phyloP scores from a whole-genome alignment of 192 early-diverging fungal species.

The Chytriomyces hyalinus region DNA sequence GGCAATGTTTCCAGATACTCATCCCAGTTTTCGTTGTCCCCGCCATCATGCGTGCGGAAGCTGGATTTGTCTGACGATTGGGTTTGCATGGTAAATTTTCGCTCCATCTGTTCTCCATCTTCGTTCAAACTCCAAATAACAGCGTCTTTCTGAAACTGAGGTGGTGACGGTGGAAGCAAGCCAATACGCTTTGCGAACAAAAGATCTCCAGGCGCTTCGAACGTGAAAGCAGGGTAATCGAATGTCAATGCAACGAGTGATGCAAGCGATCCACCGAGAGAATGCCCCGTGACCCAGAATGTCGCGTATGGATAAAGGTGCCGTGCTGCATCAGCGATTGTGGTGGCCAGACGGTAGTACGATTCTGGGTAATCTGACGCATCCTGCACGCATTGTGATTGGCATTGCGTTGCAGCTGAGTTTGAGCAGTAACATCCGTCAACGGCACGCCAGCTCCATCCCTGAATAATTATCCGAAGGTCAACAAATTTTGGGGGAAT shows the following conservation, averaged over 20 bases:
- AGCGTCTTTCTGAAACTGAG: not conserved
- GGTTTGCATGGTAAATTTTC: not conserved
- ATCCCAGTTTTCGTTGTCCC: conserved; percentile 49
- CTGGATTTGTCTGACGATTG: not conserved
- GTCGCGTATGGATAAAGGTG: conserved; percentile 13
- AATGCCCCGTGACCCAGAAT: conserved; percentile 80
- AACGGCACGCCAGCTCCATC: conserved; percentile 30
- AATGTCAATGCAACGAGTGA: conserved; percentile 79
- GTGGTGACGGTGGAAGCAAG: conserved; percentile 61
- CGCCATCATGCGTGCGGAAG: not conserved
- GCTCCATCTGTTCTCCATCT: not conserved
- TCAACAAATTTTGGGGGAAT: not conserved
- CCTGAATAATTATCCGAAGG: conserved; percentile 1
- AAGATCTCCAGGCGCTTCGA: conserved; percentile 83
- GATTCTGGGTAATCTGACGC: conserved; percentile 40
- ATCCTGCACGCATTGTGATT: conserved; percentile 35
- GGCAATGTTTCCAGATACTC: conserved; percentile 57
- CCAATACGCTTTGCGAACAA: conserved; percentile 81
- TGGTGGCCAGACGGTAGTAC: conserved; percentile 44
- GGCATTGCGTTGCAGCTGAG: conserved; percentile 20
- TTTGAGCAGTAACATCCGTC: conserved; percentile 30
- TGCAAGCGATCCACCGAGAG: conserved; percentile 62
- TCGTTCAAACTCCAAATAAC: not conserved
- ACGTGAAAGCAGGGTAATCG: conserved; percentile 79
- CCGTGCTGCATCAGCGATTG: conserved; percentile 17